Base-by-base conservation (phyloP, 139 green algal genomes). In the Mesotaenium endlicherianum region DNA sequence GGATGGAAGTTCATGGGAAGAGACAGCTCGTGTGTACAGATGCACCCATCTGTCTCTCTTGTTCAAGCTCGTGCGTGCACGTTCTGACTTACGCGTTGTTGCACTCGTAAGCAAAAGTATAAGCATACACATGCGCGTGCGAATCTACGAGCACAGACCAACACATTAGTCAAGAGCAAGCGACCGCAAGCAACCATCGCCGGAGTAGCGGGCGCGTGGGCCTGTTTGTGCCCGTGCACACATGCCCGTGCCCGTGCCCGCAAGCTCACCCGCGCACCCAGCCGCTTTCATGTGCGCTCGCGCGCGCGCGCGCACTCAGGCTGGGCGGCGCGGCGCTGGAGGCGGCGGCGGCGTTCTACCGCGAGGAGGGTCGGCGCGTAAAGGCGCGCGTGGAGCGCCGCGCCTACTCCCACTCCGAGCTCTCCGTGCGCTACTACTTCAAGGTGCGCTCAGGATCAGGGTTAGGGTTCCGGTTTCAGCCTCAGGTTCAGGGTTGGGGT, bases 351-450 rank as follows among this genome's bases (percentile, higher is more conserved):
- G 16, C 53, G 78, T 93, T 87, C 71, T 93, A 93, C 70, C 38
- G 85, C 17, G 89, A 92, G 1, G 87, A 92, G 5, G 86, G 83
- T 6, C 71, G 89, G 26, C 77, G 90, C 1, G 47, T 89, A 17
- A 78, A 91, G 70, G 42, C 71, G 1, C 17, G 43, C 2, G 77
- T 93, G 36, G 75, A 89, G 16, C 71, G 87, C 70, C 70, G 47
- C 30, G 83, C 88, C 4, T 57, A 80, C 17, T 44, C 47, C 17
- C 76, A 88, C 0, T 72, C 85, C 1, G 90, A 93, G 16, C 70
- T 90, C 77, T 88, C 78, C 67, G 72, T 87, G 20, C 76, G 90
- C 30, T 79, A 88, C 31, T 87, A 85, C 47, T 93, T 93, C 86
- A 93, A 93, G 91, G 90, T 87, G 39, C 45, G 64, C 79, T 76